A percentile compares a stretch with the other conserved stretches of the same genome.
Conservation (phyloP, 768 basidiomycete species). For the Holtermannia corniformis region DNA sequence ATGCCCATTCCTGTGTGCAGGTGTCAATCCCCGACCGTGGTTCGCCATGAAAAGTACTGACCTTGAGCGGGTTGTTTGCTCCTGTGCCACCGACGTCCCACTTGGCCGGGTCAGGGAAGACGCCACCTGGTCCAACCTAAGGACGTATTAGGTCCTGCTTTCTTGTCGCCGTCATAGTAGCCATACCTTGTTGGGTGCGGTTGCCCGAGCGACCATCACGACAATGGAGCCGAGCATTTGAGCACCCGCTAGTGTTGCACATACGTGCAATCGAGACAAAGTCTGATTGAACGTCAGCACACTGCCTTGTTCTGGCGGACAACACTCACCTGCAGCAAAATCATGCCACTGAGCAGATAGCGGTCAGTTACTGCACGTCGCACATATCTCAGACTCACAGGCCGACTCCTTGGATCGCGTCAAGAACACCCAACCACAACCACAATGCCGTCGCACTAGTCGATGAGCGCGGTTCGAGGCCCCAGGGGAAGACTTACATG, state of each 20-base stretch:
- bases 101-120: constrained; percentile 83
- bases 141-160: too few species aligned
- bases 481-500: constrained; percentile 42
- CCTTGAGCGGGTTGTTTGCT: constrained; percentile 33
- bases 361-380: background rate
- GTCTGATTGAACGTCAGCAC: too few species aligned
- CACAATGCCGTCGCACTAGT: constrained; percentile 64
- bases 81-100: constrained; percentile 64
- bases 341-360: constrained; percentile 8
- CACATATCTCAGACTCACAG: constrained; percentile 74
- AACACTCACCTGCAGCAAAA: constrained; percentile 15
- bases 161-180: too few species aligned
- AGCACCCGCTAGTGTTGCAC: constrained; percentile 80
- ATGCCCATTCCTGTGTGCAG: constrained; percentile 47
- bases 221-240: constrained; percentile 82
- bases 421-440: constrained; percentile 92
- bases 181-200: constrained; percentile 28
- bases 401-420: constrained; percentile 89
- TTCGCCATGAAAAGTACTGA: background rate
- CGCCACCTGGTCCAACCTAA: constrained; percentile 71
- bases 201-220: constrained; percentile 74
- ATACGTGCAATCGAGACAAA: constrained; percentile 83
- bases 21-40: background rate
- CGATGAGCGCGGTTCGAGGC: background rate
- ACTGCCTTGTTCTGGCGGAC: background rate